Evolutionary conservation across 441 rosid genomes (phyloP), one percentile per base, ranked within the genome.

Genomic region (Eutrema salsugineum): DNA sequence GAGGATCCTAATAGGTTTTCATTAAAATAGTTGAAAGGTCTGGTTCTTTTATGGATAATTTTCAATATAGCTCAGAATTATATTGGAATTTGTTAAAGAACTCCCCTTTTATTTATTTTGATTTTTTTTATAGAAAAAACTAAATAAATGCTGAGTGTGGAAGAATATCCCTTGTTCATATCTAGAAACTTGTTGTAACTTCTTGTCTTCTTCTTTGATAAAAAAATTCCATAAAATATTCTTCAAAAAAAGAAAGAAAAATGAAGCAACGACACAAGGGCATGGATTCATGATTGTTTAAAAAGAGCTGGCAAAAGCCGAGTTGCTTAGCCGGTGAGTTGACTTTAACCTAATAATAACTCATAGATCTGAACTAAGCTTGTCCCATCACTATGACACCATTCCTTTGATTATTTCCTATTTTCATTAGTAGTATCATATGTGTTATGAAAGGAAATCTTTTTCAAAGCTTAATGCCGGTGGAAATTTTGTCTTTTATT

Each of bases 301-400:
- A 6, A 11, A 42, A 56, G 63, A 58, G 71, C 75, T 70, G 75
- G 75, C 75, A 24, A 55, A 61, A 55, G 42, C 57, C 71, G 63
- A 70, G 60, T 70, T 47, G 15, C 43, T 55, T 15, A 70, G 76
- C 70, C 66, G 71, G 66, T 64, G 72, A 64, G 76, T 76, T 76
- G 79, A 76, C 79, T 70, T 64, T 49, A n/a, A n/a, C n/a, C 6
- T 49, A 11, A 14, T 68, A 49, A 39, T 33, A 33, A 35, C 67
- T 55, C 65, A 39, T 49, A 64, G 79, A 70, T 76, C 71, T 70
- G 66, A 70, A 22, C 62, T 70, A 66, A 48, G 12, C 59, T 33
- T 76, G 66, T 47, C 71, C 79, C 79, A 76, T 62, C 79, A 27
- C 46, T 63, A 56, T 69, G 75, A 61, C 74, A 61, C 73, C 16